phyloP scores from a whole-genome alignment of 441 rosid genomes.

The Populus hybrid region DNA sequence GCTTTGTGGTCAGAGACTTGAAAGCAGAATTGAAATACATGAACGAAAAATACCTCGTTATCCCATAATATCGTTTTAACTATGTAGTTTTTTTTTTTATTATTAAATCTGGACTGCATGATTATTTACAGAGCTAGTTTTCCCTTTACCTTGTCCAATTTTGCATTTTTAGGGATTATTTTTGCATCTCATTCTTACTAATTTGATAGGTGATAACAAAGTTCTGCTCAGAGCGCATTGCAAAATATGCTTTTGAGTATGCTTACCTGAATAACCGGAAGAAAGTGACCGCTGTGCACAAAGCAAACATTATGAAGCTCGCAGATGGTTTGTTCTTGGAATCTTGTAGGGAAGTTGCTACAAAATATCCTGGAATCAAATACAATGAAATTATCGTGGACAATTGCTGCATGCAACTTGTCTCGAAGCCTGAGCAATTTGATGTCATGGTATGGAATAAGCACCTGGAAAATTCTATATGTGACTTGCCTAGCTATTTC shows the following conservation, averaged over 20 bases:
- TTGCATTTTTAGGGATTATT: background rate
- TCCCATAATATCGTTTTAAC: too few relatives aligned
- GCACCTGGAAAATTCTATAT: background rate
- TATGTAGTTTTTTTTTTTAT: too few relatives aligned
- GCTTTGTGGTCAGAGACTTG: background rate
- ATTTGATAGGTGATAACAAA: constrained; percentile 85
- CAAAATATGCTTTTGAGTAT: constrained; percentile 95
- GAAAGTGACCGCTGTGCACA: constrained; percentile 95
- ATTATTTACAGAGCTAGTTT: background rate
- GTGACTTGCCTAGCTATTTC: background rate
- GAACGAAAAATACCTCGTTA: too few relatives aligned
- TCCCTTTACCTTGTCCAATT: background rate
- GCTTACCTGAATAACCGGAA: constrained; percentile 94
- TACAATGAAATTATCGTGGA: constrained; percentile 90
- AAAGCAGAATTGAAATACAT: background rate
- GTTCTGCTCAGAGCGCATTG: constrained; percentile 96
- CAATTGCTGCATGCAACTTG: constrained; percentile 99
- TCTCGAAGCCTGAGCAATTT: constrained; percentile 93
- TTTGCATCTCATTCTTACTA: background rate
- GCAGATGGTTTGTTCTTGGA: constrained; percentile 98
- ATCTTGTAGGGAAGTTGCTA: constrained; percentile 89
- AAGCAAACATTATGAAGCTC: constrained; percentile 96
- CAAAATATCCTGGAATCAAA: constrained; percentile 73
- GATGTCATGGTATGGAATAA: constrained; percentile 81
- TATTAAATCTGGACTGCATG: background rate